Evolutionary conservation across 208 protist species (phyloP).

Genomic region (Wallacemonas collosoma): DNA sequence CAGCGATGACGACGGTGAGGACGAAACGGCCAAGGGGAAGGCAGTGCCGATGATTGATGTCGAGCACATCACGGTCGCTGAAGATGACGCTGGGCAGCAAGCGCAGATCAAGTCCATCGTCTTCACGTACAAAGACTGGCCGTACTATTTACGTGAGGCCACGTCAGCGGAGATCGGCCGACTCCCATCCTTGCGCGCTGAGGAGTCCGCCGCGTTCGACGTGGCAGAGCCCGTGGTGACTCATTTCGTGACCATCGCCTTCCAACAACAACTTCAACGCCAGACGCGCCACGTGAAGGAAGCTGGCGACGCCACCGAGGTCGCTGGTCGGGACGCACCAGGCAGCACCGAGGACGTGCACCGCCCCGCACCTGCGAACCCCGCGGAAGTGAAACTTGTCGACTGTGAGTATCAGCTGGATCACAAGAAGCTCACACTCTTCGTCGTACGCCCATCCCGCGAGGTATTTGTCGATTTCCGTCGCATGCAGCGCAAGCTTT

Average conservation of each 20-base stretch:
- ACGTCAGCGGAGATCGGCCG: constrained; percentile 25
- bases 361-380: neutral
- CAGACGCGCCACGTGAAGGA: neutral
- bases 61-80: constrained; percentile 3
- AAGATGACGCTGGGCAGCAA: constrained; percentile 12
- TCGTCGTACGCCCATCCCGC: constrained; percentile 45
- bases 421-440: constrained; percentile 72
- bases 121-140: constrained; percentile 36
- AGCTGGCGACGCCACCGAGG: constrained; percentile 21
- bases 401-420: constrained; percentile 74
- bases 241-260: constrained; percentile 41
- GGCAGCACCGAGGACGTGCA: constrained; percentile 27
- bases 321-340: constrained; percentile 3
- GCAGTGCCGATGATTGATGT: neutral
- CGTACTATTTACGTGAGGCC: constrained; percentile 41
- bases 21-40: neutral
- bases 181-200: constrained; percentile 15
- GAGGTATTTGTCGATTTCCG: constrained; percentile 71
- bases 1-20: constrained; percentile 2
- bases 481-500: constrained; percentile 74
- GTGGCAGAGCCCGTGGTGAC: constrained; percentile 37
- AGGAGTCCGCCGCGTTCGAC: constrained; percentile 29
- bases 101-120: constrained; percentile 27
- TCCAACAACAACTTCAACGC: constrained; percentile 24
- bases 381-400: constrained; percentile 30